Evolutionary conservation across 2,329 filamentous ascomycete species (phyloP).

Genomic region (Sclerotinia trifoliorum): DNA sequence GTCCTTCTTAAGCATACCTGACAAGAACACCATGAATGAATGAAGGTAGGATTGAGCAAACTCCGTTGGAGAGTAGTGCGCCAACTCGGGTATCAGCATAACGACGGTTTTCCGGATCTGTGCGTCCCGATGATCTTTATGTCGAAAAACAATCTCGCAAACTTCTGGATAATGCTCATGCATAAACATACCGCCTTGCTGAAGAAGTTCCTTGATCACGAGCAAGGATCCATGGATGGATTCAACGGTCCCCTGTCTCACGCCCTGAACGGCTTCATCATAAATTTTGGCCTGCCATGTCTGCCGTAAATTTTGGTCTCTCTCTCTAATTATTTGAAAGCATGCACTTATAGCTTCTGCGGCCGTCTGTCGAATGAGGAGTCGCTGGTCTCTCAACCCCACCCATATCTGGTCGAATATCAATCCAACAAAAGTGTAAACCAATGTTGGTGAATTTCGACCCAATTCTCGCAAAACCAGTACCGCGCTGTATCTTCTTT

Average conservation of each 20-base stretch:
- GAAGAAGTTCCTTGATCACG: slow-evolving; percentile 86
- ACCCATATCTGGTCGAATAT: slow-evolving; percentile 97
- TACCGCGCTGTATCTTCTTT: slow-evolving; percentile 88
- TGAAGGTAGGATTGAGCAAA: slow-evolving; percentile 87
- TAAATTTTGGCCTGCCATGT: slow-evolving; percentile 91
- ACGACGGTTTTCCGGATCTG: slow-evolving; percentile 89
- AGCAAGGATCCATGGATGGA: slow-evolving; percentile 91
- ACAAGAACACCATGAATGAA: slow-evolving; percentile 95
- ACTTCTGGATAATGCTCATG: slow-evolving; percentile 88
- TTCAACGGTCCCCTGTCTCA: slow-evolving; percentile 79
- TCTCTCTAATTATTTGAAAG: slow-evolving; percentile 91
- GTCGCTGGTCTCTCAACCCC: slow-evolving; percentile 82
- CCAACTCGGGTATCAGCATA: slow-evolving; percentile 85
- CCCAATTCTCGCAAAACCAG: slow-evolving; percentile 88
- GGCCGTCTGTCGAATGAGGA: slow-evolving; percentile 87
- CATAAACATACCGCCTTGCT: slow-evolving; percentile 99
- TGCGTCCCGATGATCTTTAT: slow-evolving; percentile 88
- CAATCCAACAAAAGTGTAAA: slow-evolving; percentile 93
- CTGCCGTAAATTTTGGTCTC: slow-evolving; percentile 83
- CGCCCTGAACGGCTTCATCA: slow-evolving; percentile 75
- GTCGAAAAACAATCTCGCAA: slow-evolving; percentile 87
- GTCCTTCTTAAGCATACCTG: slow-evolving; percentile 89
- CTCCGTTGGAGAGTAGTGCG: slow-evolving; percentile 86
- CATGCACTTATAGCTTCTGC: slow-evolving; percentile 92
- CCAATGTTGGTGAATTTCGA: slow-evolving; percentile 87